Evolutionary conservation across 257 asterid genomes (phyloP).

Genomic region (Ballota nigra): DNA sequence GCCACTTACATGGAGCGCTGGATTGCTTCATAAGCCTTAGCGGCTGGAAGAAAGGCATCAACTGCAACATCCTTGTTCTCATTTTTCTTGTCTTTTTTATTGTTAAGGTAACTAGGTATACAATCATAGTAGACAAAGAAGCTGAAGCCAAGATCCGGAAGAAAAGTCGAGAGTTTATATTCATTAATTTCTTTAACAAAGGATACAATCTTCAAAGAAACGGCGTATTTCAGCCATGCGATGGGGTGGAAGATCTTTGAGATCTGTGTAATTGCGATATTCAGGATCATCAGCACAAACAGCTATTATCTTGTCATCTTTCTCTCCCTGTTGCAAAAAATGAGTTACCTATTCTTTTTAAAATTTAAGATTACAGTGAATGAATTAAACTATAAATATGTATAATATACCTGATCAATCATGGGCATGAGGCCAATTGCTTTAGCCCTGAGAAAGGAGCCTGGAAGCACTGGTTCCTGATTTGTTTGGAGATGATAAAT

Average conservation of each 20-base stretch:
- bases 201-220: constrained; percentile 96
- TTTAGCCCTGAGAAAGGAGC: constrained; percentile 94
- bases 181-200: constrained; percentile 14
- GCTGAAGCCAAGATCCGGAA: neutral
- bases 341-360: constrained; percentile 4
- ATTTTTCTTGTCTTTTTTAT: constrained; percentile 71
- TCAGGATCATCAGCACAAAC: constrained; percentile 97
- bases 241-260: constrained; percentile 92
- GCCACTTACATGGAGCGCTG: constrained; percentile 75
- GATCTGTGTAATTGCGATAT: constrained; percentile 71
- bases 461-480: constrained; percentile 96
- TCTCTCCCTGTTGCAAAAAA: constrained; percentile 62
- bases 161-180: neutral
- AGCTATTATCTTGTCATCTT: constrained; percentile 95
- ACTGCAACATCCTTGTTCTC: constrained; percentile 97
- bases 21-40: constrained; percentile 71
- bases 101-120: constrained; percentile 32
- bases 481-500: constrained; percentile 6
- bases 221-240: constrained; percentile 92
- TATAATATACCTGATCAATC: constrained; percentile 78
- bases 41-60: constrained; percentile 70
- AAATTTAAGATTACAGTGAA: neutral
- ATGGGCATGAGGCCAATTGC: constrained; percentile 99
- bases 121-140: neutral
- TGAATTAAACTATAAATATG: neutral